Evolutionary conservation across 768 basidiomycete genomes (phyloP).

Genomic region (Tricholoma sp.): DNA sequence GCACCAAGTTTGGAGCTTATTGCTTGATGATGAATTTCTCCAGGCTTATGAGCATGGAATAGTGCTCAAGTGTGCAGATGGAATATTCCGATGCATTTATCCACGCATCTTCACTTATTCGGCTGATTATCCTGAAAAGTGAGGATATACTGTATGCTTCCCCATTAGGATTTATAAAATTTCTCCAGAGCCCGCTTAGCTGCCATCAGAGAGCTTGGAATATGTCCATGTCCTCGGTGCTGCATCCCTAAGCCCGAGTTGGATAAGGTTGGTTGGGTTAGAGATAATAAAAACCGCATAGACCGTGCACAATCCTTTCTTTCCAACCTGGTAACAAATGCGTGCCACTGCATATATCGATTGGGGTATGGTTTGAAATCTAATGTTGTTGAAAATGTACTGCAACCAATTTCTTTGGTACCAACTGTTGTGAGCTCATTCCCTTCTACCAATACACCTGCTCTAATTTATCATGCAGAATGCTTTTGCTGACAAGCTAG

Average conservation of each 20-base stretch:
- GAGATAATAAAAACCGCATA: background rate
- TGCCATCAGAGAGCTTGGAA: background rate
- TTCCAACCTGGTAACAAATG: background rate
- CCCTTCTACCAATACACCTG: too few relatives aligned
- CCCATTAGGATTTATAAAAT: too few relatives aligned
- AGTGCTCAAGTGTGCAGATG: conserved; percentile 3
- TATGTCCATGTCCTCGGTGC: too few relatives aligned
- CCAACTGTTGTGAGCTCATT: too few relatives aligned
- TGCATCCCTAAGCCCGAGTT: too few relatives aligned
- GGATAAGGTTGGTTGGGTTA: background rate
- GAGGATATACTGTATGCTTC: conserved; percentile 13
- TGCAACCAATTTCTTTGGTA: too few relatives aligned
- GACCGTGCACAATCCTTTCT: background rate
- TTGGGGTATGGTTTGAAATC: too few relatives aligned
- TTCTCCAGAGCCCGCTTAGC: background rate
- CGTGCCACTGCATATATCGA: background rate
- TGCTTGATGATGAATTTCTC: conserved; percentile 5
- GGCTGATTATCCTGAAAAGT: conserved; percentile 26
- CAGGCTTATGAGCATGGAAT: conserved; percentile 18
- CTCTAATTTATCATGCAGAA: too few relatives aligned
- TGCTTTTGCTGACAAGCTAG: too few relatives aligned
- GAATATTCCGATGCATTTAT: conserved; percentile 7
- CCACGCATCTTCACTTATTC: background rate
- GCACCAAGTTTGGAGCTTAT: background rate
- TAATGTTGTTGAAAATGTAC: too few relatives aligned